phyloP scores from a whole-genome alignment of 1,284 basidiomycete genomes.

The Ustilago hordei region DNA sequence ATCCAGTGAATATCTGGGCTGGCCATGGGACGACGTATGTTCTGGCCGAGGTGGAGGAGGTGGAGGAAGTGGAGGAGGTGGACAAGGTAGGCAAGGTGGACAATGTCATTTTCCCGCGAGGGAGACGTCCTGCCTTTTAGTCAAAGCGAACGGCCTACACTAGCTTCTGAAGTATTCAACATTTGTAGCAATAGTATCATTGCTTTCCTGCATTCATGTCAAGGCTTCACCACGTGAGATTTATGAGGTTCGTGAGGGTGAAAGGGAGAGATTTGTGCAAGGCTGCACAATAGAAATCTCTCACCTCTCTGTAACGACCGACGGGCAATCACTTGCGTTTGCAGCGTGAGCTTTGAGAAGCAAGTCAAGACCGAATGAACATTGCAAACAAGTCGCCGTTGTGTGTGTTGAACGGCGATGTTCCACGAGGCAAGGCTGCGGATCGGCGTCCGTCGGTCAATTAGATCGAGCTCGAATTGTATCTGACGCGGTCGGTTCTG shows the following conservation, averaged over 20 bases:
- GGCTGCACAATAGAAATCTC: not conserved
- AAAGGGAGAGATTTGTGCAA: not conserved
- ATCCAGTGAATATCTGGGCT: slow-evolving; percentile 43
- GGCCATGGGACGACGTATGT: slow-evolving; percentile 52
- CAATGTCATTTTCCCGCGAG: no score
- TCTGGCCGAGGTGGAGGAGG: slow-evolving; percentile 16
- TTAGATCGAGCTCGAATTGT: not conserved
- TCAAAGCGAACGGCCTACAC: no score
- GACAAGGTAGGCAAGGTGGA: no score
- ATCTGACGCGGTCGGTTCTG: slow-evolving; percentile 9
- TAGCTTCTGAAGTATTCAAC: no score
- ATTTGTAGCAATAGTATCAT: no score
- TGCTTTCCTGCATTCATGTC: not conserved
- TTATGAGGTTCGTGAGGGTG: not conserved
- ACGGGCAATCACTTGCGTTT: not conserved
- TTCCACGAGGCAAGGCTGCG: slow-evolving; percentile 2
- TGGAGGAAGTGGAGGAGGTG: not conserved
- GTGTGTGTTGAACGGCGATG: not conserved
- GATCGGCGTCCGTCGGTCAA: slow-evolving; percentile 21
- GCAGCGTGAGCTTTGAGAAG: not conserved
- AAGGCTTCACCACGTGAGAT: not conserved
- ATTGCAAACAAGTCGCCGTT: slow-evolving; percentile 2
- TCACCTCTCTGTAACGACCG: not conserved
- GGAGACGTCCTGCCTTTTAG: no score
- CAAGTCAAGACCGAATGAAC: not conserved